Conservation (phyloP, 345 rosid species). For the Durio zibethinus region DNA sequence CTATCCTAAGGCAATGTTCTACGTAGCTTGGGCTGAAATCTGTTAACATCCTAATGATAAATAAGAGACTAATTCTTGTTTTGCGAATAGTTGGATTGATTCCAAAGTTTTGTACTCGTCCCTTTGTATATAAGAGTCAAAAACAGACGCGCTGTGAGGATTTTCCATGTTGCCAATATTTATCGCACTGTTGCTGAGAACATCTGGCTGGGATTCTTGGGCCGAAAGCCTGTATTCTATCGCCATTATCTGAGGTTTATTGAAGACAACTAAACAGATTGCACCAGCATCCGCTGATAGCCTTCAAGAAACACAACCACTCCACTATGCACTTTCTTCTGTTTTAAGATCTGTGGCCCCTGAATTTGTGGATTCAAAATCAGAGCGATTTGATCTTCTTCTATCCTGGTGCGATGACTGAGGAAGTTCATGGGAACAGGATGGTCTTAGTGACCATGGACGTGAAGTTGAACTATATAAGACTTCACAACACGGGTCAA, state of each 20-base stretch:
- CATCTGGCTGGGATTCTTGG: conserved; percentile 95
- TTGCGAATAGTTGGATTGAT: neutral
- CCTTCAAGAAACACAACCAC: conserved; percentile 86
- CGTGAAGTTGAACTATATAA: conserved; percentile 98
- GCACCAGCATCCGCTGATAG: conserved; percentile 56
- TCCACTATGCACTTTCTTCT: conserved; percentile 89
- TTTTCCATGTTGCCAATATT: conserved; percentile 83
- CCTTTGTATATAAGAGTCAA: conserved; percentile 61
- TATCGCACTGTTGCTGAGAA: conserved; percentile 88
- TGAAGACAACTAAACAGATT: conserved; percentile 75
- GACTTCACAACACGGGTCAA: conserved; percentile 87
- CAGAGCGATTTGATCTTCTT: conserved; percentile 91
- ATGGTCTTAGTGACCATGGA: conserved; percentile 76
- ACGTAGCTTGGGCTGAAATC: neutral
- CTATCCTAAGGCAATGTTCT: neutral
- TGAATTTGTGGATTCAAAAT: conserved; percentile 86
- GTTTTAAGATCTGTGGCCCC: conserved; percentile 90
- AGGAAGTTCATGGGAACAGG: conserved; percentile 85
- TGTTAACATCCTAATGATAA: neutral
- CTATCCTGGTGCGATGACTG: conserved; percentile 90
- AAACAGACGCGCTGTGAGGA: conserved; percentile 88
- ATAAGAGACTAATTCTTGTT: neutral
- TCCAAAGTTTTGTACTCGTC: neutral
- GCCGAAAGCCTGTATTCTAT: conserved; percentile 78
- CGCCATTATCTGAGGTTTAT: conserved; percentile 89